Percentiles rank a stretch among this genome's conserved stretches.
Evolutionary conservation across 257 asterid species (phyloP).

Genomic region (Nicotiana benthamiana): DNA sequence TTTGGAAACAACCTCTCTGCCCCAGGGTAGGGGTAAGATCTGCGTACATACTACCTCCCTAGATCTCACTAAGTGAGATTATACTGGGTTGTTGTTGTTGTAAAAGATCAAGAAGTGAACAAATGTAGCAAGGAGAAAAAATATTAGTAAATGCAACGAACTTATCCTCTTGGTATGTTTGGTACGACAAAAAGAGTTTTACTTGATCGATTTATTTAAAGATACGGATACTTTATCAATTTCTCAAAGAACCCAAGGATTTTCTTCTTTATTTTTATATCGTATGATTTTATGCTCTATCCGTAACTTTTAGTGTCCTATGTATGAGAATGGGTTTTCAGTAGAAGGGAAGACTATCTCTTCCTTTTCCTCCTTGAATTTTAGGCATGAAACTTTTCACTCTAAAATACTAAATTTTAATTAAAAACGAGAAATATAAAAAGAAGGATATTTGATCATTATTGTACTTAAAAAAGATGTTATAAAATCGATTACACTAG

Average conservation of each 20-base stretch:
- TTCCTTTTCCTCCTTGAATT: not conserved
- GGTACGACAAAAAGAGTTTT: no score
- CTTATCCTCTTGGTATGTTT: no score
- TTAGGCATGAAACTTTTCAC: not conserved
- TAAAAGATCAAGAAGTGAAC: no score
- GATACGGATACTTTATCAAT: not conserved
- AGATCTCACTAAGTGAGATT: no score
- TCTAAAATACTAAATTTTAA: not conserved
- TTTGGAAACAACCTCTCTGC: no score
- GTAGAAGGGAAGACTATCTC: not conserved
- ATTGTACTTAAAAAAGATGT: not conserved
- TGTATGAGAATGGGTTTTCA: not conserved
- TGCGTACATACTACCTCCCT: no score
- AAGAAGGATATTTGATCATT: not conserved
- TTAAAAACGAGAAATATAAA: no score
- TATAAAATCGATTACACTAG: not conserved
- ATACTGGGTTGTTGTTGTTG: no score
- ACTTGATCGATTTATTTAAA: no score
- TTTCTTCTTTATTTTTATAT: not conserved
- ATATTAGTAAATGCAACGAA: no score
- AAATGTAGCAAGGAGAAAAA: no score
- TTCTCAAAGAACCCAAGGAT: not conserved
- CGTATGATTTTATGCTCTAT: not conserved
- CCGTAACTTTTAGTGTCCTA: not conserved
- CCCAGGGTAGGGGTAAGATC: no score